Base-by-base conservation (phyloP, 2,329 filamentous ascomycete species). In the Paecilomyces dactylethromorphus region DNA sequence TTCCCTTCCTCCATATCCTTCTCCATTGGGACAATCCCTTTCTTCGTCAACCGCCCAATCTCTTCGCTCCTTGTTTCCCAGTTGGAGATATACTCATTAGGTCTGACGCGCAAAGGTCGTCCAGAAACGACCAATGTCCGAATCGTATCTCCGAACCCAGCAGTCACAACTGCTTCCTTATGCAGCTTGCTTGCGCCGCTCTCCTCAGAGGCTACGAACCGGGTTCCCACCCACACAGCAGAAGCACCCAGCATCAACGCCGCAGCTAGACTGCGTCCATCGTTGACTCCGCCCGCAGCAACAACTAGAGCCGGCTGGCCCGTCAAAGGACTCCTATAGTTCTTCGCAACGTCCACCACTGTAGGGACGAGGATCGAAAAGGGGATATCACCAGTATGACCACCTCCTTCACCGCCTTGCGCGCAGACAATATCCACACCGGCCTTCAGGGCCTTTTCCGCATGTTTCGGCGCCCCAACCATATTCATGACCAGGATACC, bases 401-500 rank as follows among this genome's bases (percentile, higher is more conserved):
- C 93, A 18, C 93, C 93, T 1, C 92, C 93, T 74, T 97, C 93
- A 56, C 91, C 91, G 53, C 93, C 93, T 78, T 97, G 93, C 1
- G 92, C 87, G 72, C 92, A 96, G 5, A 97, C 84, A 63, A 97
- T 87, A 75, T 97, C 93, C 10, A 96, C 91, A 51, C 93, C 93
- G 0, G 88, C 84, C 55, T 91, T 85, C 3, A 97, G 79, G 2
- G 92, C 92, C 78, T 97, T 97, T 72, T 88, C 84, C 0, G 92
- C 92, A 73, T 97, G 93, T 72, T 89, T 91, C 1, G 93, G 92
- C 67, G 92, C 90, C 0, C 93, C 93, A 21, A 97, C 92, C 92
- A 97, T 97, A 74, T 97, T 97, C 92, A 97, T 97, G 35, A 97
- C 82, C 60, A 95, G 71, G 49, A 97, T 89, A 0, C 89, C 90